These are phyloP conservation scores for Agastache rugosa DNA, from an alignment of 257 asterid genomes.

Conservation along the genomic window DNA sequence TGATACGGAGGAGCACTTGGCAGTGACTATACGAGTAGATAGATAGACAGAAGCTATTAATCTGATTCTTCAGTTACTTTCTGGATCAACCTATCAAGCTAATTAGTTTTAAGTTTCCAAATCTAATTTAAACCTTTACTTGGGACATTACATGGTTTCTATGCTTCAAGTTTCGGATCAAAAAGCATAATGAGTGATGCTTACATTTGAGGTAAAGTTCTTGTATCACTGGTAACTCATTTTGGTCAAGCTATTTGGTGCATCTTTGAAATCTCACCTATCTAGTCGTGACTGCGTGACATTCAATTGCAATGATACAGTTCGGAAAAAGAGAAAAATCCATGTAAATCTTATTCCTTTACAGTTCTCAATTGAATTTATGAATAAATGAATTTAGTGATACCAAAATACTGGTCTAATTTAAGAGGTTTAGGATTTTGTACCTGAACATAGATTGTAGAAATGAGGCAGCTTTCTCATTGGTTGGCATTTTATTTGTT, in stretches of 20 bases:
- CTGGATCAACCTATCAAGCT: neutral
- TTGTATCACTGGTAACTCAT: neutral
- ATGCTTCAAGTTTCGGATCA: neutral
- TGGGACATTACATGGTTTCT: neutral
- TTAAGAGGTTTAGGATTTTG: conserved; percentile 17
- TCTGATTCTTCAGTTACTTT: conserved; percentile 14
- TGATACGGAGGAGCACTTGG: neutral
- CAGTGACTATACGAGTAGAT: neutral
- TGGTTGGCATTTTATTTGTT: conserved; percentile 49
- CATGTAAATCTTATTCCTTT: conserved; percentile 7
- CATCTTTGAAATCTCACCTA: neutral
- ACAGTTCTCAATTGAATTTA: conserved; percentile 6
- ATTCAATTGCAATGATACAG: conserved; percentile 1
- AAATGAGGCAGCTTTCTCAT: conserved; percentile 64
- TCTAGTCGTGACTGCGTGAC: conserved; percentile 1
- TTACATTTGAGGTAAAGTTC: neutral
- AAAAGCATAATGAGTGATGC: neutral
- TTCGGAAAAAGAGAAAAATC: conserved; percentile 8
- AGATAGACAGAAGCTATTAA: neutral
- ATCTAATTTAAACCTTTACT: neutral
- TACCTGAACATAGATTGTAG: conserved; percentile 69
- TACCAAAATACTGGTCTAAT: conserved; percentile 12
- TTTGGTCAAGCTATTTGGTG: neutral
- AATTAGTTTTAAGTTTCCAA: neutral
- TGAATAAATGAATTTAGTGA: conserved; percentile 20